Conservation (phyloP, 1,284 basidiomycete species). For the Ganoderma meredithae region DNA sequence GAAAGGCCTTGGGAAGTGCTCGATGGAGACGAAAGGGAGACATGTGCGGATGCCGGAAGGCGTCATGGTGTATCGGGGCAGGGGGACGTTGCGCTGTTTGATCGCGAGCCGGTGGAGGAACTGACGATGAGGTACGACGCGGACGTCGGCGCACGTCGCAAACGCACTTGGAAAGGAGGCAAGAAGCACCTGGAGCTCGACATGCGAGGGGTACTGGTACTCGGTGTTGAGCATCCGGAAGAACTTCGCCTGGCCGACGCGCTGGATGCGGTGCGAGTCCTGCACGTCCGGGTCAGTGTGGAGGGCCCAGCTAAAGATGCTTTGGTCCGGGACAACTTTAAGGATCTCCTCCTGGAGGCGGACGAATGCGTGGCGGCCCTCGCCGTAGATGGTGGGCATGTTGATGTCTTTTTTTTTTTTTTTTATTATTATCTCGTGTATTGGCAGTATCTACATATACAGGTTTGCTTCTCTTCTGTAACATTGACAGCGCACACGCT, state of each 20-base stretch:
- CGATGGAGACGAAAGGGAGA: conserved; percentile 3
- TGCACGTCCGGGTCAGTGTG: neutral
- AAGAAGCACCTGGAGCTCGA: neutral
- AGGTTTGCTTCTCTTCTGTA: no score
- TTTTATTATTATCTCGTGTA: no score
- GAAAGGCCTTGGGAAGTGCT: neutral
- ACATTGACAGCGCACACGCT: no score
- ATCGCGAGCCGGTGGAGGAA: conserved; percentile 3
- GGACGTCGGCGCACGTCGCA: neutral
- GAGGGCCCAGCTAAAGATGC: conserved; percentile 3
- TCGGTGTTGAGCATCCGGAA: conserved; percentile 6
- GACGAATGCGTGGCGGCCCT: conserved; percentile 10
- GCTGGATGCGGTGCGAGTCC: neutral
- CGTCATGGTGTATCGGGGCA: neutral
- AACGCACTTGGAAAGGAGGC: neutral
- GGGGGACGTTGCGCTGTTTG: neutral
- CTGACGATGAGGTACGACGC: neutral
- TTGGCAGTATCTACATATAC: no score
- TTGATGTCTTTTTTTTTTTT: no score
- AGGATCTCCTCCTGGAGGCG: conserved; percentile 14
- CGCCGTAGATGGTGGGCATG: conserved; percentile 13
- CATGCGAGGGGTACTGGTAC: neutral
- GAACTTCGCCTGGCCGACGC: conserved; percentile 1
- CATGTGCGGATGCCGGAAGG: conserved; percentile 4
- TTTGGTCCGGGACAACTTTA: conserved; percentile 2